A percentile compares a stretch with the other conserved stretches of the same genome.
These are phyloP conservation scores for Excoecaria cochinchinensis DNA, from an alignment of 345 rosid species.

Conservation along the genomic window DNA sequence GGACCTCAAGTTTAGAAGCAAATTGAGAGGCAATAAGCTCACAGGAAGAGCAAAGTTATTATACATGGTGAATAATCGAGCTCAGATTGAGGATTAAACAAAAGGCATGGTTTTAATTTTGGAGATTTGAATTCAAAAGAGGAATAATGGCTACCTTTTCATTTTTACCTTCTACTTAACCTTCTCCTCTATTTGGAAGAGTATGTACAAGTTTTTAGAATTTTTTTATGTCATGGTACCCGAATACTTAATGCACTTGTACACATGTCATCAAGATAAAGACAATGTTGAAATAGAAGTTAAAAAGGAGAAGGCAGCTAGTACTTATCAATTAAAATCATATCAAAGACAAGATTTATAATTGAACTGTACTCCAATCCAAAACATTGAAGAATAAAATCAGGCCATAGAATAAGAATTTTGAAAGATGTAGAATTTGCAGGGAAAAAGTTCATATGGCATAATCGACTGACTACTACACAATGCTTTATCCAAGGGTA, in stretches of 20 bases:
- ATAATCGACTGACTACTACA: background rate
- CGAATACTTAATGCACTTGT: too few species aligned
- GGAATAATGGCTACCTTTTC: too few species aligned
- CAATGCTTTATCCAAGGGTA: background rate
- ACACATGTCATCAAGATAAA: too few species aligned
- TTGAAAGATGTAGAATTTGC: background rate
- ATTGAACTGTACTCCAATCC: background rate
- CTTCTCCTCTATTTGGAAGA: too few species aligned
- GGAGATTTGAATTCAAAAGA: background rate
- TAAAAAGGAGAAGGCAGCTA: too few species aligned
- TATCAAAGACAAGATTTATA: background rate
- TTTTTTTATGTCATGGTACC: too few species aligned
- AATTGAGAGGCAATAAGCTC: conserved; percentile 21
- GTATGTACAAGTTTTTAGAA: too few species aligned
- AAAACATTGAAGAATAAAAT: background rate
- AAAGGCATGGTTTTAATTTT: background rate
- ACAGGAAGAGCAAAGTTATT: background rate
- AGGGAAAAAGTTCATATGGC: background rate
- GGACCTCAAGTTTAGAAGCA: conserved; percentile 16
- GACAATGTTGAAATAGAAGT: too few species aligned
- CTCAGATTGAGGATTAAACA: conserved; percentile 12
- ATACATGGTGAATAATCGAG: conserved; percentile 1
- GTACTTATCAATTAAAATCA: too few species aligned
- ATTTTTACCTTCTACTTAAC: too few species aligned
- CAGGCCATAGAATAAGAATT: background rate